Evolutionary conservation across 192 early-diverging fungal genomes (phyloP), one percentile per base, ranked within the genome.

Genomic region (Paraglomus brasilianum): DNA sequence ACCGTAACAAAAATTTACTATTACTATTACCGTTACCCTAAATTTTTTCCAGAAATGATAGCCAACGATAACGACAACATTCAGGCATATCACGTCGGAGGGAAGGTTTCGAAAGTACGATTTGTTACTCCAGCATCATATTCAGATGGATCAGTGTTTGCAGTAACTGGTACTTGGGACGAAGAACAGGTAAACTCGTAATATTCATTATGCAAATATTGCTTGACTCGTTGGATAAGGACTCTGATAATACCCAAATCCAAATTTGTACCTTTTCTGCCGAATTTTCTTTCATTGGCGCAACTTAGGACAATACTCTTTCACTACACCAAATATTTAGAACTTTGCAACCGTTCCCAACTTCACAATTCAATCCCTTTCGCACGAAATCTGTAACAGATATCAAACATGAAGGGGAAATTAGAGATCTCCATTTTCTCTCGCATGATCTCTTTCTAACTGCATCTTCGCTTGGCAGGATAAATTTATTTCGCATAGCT

Each of bases 41-140:
- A 30, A 30, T 3, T 30, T 30, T 30, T 30, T 30, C 30, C 30
- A 30, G 30, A 30, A 30, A 30, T 30, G 30, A 30, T 30, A 3
- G 30, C 30, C 30, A 30, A 30, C 30, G 30, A 30, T 30, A 30
- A 30, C 30, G 30, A 30, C 30, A 30, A 30, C 30, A 30, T 30
- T 30, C 30, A 30, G 30, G 30, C 30, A 30, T 30, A 57, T 9
- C 55, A 38, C 14, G 46, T 39, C 10, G 13, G n/a, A 44, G 62
- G 62, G 50, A 72, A 72, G 41, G n/a, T 72, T 11, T 66, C 71
- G 11, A 72, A 63, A 63, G 49, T 72, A 40, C 61, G 71, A 4
- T 72, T 63, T 19, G 71, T 43, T 9, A 15, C 40, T 38, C n/a
- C 40, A 40, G 21, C 39, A 24, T 43, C 30, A n/a, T 15, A 14